Base-by-base conservation (phyloP, 805 yeast genomes). In the Wickerhamiella shivajii region DNA sequence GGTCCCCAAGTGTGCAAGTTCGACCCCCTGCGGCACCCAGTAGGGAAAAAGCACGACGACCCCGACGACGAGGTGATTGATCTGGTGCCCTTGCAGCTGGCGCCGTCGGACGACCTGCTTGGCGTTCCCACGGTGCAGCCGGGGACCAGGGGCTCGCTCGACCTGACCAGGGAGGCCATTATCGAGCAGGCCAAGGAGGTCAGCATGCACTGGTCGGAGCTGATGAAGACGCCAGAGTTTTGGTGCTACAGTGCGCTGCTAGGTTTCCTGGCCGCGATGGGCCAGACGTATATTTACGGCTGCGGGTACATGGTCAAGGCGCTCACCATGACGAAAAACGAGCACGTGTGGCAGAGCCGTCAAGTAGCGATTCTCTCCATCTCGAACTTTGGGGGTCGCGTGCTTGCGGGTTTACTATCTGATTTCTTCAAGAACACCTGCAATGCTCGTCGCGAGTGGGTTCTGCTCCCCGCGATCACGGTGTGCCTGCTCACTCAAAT, bases 351-450 rank as follows among this genome's bases (percentile, higher is more conserved):
- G 37, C 92, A 79, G 50, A 76, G 77, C 34, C 54, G 64, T 20
- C 90, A 79, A 51, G 92, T 79, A 10, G 74, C 80, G 2, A 47
- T 75, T n/a, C 53, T 79, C 4, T 77, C 87, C 2, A 46, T 75
- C 11, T 65, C 74, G 18, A 76, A 78, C 43, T 78, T 78, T 45
- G 43, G 56, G 0, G 92, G 87, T 2, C 58, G 92, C 34, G 52
- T 79, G 5, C 35, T 63, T 2, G 66, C 79, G 24, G 92, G 92
- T 0, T 48, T 70, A 1, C 37, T 66, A 26, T 77, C 84, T 3
- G 92, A 78, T 49, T 47, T 65, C n/a, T 52, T 75, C 19, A 55
- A 66, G 7, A 66, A 61, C 42, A 55, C 58, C 13, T 56, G 59
- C 33, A 62, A 70, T 6, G 15, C 33, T 13, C 34, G 47, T 31